Evolutionary conservation across 1,139 yeast genomes (phyloP).

Genomic region (Suhomyces bolitotheri): DNA sequence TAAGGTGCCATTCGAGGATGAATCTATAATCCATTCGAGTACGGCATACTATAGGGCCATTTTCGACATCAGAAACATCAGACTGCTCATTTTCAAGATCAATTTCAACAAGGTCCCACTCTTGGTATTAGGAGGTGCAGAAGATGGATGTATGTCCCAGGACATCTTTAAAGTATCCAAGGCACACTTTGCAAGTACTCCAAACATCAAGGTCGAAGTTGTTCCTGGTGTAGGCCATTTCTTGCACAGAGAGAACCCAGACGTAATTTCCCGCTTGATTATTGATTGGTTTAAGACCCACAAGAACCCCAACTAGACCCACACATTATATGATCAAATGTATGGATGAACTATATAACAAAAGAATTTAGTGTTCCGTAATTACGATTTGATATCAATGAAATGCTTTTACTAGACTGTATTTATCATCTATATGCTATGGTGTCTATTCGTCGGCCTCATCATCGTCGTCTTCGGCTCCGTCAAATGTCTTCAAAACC

Average conservation of each 20-base stretch:
- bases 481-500: constrained; percentile 12
- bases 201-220: constrained; percentile 32
- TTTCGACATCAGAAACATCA: constrained; percentile 25
- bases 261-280: constrained; percentile 27
- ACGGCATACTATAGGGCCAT: constrained; percentile 46
- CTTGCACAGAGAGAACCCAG: constrained; percentile 44
- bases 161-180: constrained; percentile 30
- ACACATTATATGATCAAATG: neutral
- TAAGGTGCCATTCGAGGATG: constrained; percentile 27
- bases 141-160: constrained; percentile 43
- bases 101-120: constrained; percentile 45
- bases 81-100: constrained; percentile 29
- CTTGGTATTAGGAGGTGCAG: constrained; percentile 37
- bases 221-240: constrained; percentile 41
- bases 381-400: neutral
- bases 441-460: constrained; percentile 2
- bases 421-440: neutral
- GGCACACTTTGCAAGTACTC: constrained; percentile 20
- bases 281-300: constrained; percentile 29
- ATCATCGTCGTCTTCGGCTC: constrained; percentile 21
- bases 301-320: neutral
- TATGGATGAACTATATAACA: neutral
- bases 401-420: neutral
- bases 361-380: too few relatives aligned
- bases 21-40: constrained; percentile 36